phyloP scores from a whole-genome alignment of 495 filamentous ascomycete species.

The Trichoderma virens region DNA sequence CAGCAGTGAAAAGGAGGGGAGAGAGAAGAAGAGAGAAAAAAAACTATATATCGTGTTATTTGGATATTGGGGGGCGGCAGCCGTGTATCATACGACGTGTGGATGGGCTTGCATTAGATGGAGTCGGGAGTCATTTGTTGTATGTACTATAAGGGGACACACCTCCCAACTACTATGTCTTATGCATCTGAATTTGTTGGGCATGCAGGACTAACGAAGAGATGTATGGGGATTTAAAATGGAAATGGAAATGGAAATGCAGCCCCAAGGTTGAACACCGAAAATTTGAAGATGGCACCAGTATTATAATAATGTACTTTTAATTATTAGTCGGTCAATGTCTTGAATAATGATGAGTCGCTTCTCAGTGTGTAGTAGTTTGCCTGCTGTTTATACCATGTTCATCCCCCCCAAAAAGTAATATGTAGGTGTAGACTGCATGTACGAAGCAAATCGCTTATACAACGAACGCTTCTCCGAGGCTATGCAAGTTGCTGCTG shows the following conservation, averaged over 20 bases:
- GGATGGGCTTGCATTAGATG: conserved; percentile 1
- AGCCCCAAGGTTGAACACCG: too few species aligned
- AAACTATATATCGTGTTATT: background rate
- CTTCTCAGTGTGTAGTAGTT: background rate
- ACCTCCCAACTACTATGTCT: conserved; percentile 6
- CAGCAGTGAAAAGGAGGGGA: background rate
- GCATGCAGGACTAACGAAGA: background rate
- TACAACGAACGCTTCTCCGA: background rate
- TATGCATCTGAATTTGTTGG: background rate
- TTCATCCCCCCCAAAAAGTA: background rate
- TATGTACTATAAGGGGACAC: conserved; percentile 4
- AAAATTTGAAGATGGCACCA: too few species aligned
- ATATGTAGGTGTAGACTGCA: background rate
- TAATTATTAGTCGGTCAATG: background rate
- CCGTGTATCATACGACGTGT: background rate
- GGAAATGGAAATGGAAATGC: background rate
- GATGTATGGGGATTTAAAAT: background rate
- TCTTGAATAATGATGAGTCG: conserved; percentile 1
- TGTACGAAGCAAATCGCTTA: background rate
- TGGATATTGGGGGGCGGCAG: conserved; percentile 2
- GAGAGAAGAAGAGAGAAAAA: background rate
- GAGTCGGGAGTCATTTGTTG: conserved; percentile 3
- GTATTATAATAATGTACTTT: too few species aligned
- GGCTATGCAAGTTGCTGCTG: background rate
- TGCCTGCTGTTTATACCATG: background rate